Evolutionary conservation across 2,329 filamentous ascomycete species (phyloP), one percentile per base, ranked within the genome.

Genomic region (Hysterium pulicare): DNA sequence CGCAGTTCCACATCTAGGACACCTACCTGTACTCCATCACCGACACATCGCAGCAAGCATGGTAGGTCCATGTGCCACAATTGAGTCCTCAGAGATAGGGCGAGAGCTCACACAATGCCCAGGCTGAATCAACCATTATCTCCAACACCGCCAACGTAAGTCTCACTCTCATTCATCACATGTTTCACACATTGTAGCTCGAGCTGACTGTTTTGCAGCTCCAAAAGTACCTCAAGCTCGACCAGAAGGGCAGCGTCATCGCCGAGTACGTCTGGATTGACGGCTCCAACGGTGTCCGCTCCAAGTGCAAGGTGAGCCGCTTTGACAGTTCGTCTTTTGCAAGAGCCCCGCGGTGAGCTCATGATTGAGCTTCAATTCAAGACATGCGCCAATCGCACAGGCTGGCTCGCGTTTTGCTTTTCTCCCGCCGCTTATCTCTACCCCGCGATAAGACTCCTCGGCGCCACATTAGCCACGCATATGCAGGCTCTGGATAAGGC

Each of bases 251-350:
- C 70, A 76, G 75, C 59, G 78, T 94, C 67, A 93, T 95, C 72
- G 91, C 90, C 66, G 91, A 96, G 76, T 96, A 96, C 75, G 83
- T 96, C 78, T 96, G 91, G 91, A 86, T 96, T 68, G 90, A 96
- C 66, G 78, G 86, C 54, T 72, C 75, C 54, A 90, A 90, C 68
- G 84, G 86, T 63, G 80, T 87, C 59, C 90, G 93, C 63, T 95
- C 90, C 69, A 98, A 97, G 79, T 91, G 87, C 67, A 94, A 90
- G 81, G 91, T 96, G 78, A 78, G 88, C 53, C 44, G 53, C 49
- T 48, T 53, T 47, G 48, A 51, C 22, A 33, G 15, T 20, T 36
- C 41, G 23, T 32, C 26, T 37, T 41, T 22, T 43, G 38, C 45
- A 39, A 51, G 51, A 46, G 40, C 41, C 26, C 30, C 15, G 38